A percentile compares a stretch with the other conserved stretches of the same genome.
These are phyloP conservation scores for Candida coquimbonensis DNA, from an alignment of 805 yeast species.

Conservation along the genomic window DNA sequence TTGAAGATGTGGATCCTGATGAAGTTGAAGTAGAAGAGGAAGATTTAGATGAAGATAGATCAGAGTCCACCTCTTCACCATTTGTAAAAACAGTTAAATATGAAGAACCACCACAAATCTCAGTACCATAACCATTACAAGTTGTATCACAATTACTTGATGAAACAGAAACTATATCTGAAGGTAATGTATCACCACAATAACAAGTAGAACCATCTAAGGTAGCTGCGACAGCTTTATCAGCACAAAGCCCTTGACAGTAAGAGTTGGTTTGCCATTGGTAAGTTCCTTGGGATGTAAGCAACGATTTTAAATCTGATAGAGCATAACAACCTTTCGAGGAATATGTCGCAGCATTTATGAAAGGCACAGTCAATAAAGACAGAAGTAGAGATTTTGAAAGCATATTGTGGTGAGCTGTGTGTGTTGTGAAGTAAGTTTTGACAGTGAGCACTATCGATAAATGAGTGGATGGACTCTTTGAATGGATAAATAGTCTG, in stretches of 20 bases:
- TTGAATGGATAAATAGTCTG: too few relatives aligned
- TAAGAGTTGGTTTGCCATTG: conserved; percentile 52
- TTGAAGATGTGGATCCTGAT: not conserved
- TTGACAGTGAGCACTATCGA: too few relatives aligned
- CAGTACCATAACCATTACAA: conserved; percentile 60
- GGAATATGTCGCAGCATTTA: not conserved
- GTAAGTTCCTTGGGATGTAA: conserved; percentile 38
- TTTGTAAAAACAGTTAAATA: conserved; percentile 38
- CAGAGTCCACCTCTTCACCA: conserved; percentile 21
- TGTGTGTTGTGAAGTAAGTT: too few relatives aligned
- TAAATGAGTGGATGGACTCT: too few relatives aligned
- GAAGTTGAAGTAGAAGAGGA: not conserved
- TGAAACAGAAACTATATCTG: conserved; percentile 22
- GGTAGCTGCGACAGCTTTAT: conserved; percentile 43
- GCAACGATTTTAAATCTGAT: conserved; percentile 18
- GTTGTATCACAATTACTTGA: conserved; percentile 32
- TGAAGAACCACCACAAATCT: conserved; percentile 56
- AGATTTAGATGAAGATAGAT: not conserved
- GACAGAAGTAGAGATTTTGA: not conserved
- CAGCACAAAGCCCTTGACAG: conserved; percentile 47
- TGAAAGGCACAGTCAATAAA: not conserved
- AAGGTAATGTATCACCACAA: conserved; percentile 50
- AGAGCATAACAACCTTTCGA: conserved; percentile 30
- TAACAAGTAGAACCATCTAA: conserved; percentile 51
- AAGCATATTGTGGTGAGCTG: too few relatives aligned